These are phyloP conservation scores for Leccinum barrowsii DNA, from an alignment of 768 basidiomycete genomes.

Conservation along the genomic window DNA sequence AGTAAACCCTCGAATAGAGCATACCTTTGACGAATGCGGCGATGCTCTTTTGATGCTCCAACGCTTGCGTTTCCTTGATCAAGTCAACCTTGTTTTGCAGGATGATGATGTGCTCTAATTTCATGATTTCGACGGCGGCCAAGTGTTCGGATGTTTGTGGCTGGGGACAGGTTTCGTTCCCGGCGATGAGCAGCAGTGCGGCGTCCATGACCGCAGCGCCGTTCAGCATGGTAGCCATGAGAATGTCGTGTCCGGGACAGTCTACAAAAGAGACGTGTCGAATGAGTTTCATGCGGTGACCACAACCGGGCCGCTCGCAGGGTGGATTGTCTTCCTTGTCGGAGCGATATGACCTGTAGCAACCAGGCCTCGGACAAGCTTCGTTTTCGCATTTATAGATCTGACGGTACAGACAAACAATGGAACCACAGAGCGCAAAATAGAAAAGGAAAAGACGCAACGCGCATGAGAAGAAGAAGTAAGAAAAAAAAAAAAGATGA, in stretches of 20 bases:
- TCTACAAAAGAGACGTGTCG: constrained; percentile 99
- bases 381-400: constrained; percentile 98
- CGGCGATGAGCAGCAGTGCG: constrained; percentile 90
- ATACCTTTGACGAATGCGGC: constrained; percentile 90
- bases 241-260: constrained; percentile 96
- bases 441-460: background rate
- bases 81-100: constrained; percentile 98
- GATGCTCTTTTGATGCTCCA: constrained; percentile 97
- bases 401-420: constrained; percentile 39
- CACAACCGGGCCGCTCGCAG: constrained; percentile 92
- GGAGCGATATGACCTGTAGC: constrained; percentile 76
- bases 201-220: constrained; percentile 99
- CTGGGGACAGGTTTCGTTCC: constrained; percentile 98
- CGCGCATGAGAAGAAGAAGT: background rate
- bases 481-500: background rate
- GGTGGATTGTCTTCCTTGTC: constrained; percentile 92
- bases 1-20: constrained; percentile 10
- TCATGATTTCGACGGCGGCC: constrained; percentile 99
- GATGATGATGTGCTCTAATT: constrained; percentile 95
- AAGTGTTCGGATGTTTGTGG: constrained; percentile 99
- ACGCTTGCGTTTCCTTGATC: constrained; percentile 90
- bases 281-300: constrained; percentile 65
- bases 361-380: constrained; percentile 71
- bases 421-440: background rate
- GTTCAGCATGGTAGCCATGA: constrained; percentile 98